phyloP scores from a whole-genome alignment of 495 filamentous ascomycete species.

The Lepraria neglecta region DNA sequence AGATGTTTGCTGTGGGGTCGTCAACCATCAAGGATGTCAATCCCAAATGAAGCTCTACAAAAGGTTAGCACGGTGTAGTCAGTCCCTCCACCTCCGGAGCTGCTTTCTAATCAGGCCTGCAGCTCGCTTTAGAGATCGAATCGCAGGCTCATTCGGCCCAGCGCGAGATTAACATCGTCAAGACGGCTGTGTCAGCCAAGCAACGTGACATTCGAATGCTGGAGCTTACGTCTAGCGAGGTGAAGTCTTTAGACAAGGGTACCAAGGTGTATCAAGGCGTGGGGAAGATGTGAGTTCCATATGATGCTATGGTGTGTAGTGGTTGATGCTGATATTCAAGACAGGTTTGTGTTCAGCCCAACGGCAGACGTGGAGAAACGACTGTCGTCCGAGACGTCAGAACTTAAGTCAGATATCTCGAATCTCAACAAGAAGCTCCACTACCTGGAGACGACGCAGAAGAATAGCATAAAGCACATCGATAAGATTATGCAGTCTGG shows the following conservation, averaged over 20 bases:
- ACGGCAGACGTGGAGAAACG: slow-evolving; percentile 66
- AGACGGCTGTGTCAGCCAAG: slow-evolving; percentile 76
- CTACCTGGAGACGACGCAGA: slow-evolving; percentile 88
- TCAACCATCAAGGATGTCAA: slow-evolving; percentile 60
- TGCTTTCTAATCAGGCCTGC: slow-evolving; percentile 21
- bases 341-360: slow-evolving; percentile 82
- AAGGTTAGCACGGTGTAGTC: slow-evolving; percentile 51
- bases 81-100: not conserved
- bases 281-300: slow-evolving; percentile 76
- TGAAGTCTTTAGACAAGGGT: slow-evolving; percentile 65
- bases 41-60: slow-evolving; percentile 90
- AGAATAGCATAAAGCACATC: slow-evolving; percentile 85
- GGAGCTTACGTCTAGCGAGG: slow-evolving; percentile 78
- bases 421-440: slow-evolving; percentile 83
- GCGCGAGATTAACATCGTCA: slow-evolving; percentile 84
- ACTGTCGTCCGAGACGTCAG: slow-evolving; percentile 65
- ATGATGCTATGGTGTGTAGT: slow-evolving; percentile 3
- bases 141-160: slow-evolving; percentile 78
- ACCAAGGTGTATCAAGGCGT: slow-evolving; percentile 91
- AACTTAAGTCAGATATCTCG: slow-evolving; percentile 68
- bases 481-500: slow-evolving; percentile 71
- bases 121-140: slow-evolving; percentile 94
- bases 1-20: not conserved
- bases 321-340: not conserved
- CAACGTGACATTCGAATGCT: slow-evolving; percentile 84